Evolutionary conservation across 1,139 yeast genomes (phyloP).

Genomic region (Wickerhamomyces sp.): DNA sequence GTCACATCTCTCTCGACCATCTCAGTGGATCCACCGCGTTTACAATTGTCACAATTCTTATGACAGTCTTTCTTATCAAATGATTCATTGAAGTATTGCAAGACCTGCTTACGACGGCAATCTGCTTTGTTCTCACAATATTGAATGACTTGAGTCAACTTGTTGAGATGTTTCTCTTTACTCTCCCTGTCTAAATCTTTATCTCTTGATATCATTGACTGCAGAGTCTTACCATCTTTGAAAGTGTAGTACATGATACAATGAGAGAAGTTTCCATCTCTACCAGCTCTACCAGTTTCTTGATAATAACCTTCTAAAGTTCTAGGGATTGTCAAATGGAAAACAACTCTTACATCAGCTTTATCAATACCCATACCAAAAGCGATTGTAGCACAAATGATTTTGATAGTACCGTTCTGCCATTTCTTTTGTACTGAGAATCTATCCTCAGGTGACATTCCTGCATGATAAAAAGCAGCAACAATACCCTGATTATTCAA

Average conservation of each 20-base stretch:
- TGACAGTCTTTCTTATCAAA: constrained; percentile 66
- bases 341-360: constrained; percentile 88
- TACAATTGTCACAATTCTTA: constrained; percentile 84
- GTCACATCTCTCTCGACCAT: constrained; percentile 68
- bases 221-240: constrained; percentile 70
- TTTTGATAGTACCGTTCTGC: constrained; percentile 69
- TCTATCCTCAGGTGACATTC: constrained; percentile 78
- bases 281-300: constrained; percentile 98
- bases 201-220: constrained; percentile 74
- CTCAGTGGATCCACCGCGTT: constrained; percentile 38
- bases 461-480: constrained; percentile 87
- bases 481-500: constrained; percentile 56
- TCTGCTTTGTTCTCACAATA: constrained; percentile 90
- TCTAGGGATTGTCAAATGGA: constrained; percentile 85
- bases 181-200: constrained; percentile 57
- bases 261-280: constrained; percentile 80
- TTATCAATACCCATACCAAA: constrained; percentile 99
- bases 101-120: constrained; percentile 83
- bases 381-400: constrained; percentile 95
- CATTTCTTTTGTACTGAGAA: constrained; percentile 66
- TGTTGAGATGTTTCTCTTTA: constrained; percentile 72
- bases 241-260: constrained; percentile 80
- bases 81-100: constrained; percentile 83
- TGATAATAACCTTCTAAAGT: constrained; percentile 94
- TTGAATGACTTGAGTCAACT: constrained; percentile 78